phyloP scores from a whole-genome alignment of 257 asterid genomes.

The Solanum habrochaites region DNA sequence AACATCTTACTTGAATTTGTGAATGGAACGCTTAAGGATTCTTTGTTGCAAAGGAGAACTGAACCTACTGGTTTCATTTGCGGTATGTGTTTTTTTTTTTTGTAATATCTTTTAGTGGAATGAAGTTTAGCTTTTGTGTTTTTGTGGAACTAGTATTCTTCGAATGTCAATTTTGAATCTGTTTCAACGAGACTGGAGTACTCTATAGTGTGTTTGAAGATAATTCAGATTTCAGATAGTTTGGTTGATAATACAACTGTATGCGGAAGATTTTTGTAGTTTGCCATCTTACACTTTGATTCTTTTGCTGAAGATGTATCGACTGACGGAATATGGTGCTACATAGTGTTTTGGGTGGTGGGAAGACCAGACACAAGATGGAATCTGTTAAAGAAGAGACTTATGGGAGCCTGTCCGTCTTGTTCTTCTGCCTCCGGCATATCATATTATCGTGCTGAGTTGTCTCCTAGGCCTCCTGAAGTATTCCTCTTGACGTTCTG shows the following conservation, averaged over 20 bases:
- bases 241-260: not conserved
- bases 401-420: constrained; percentile 77
- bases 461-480: constrained; percentile 57
- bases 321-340: constrained; percentile 96
- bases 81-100: not conserved
- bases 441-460: constrained; percentile 33
- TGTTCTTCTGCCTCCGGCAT: constrained; percentile 56
- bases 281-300: not conserved
- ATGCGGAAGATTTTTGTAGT: not conserved
- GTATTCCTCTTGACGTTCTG: constrained; percentile 74
- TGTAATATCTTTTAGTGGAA: not conserved
- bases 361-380: constrained; percentile 58
- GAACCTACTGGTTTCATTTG: not conserved
- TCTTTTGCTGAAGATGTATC: constrained; percentile 49
- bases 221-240: not conserved
- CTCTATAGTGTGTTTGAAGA: not conserved
- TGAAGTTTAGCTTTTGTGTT: not conserved
- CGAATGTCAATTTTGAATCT: not conserved
- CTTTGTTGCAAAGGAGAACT: not conserved
- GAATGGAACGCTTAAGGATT: not conserved
- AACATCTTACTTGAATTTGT: not conserved
- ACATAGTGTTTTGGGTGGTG: constrained; percentile 67
- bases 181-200: not conserved
- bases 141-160: not conserved
- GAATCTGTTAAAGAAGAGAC: constrained; percentile 66